Percentiles rank a stretch among this genome's conserved stretches.
These are phyloP conservation scores for Aspergillus indologenus DNA, from an alignment of 495 filamentous ascomycete species.

Conservation along the genomic window DNA sequence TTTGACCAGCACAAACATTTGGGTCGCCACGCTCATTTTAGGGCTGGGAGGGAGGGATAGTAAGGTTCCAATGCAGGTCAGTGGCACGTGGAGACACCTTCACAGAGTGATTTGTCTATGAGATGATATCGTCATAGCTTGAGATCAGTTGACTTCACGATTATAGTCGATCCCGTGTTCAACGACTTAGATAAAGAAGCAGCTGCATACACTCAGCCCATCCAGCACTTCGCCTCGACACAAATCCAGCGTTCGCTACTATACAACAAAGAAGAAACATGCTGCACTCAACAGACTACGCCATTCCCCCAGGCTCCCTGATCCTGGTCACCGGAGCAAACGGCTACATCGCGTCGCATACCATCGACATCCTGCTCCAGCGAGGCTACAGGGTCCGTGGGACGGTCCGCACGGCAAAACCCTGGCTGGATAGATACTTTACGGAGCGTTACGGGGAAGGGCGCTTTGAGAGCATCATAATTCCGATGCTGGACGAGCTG, in stretches of 20 bases:
- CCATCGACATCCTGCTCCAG: slow-evolving; percentile 46
- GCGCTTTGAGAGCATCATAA: slow-evolving; percentile 32
- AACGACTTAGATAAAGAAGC: not conserved
- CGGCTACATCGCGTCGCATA: slow-evolving; percentile 53
- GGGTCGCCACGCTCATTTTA: no score
- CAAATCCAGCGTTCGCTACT: not conserved
- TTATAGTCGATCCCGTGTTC: no score
- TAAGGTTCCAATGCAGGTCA: no score
- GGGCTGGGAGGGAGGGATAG: no score
- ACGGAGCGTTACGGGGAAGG: slow-evolving; percentile 32
- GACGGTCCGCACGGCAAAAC: slow-evolving; percentile 41
- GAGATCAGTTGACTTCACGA: no score
- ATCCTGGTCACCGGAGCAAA: slow-evolving; percentile 57
- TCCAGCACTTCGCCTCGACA: not conserved
- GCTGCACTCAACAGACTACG: not conserved
- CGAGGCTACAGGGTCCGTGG: slow-evolving; percentile 52
- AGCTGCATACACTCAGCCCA: not conserved
- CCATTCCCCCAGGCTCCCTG: not conserved
- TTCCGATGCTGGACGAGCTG: slow-evolving; percentile 36
- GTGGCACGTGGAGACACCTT: no score
- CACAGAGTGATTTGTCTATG: no score
- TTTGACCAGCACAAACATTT: not conserved
- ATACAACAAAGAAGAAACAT: not conserved
- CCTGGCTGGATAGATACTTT: slow-evolving; percentile 44
- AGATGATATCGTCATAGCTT: no score